These are phyloP conservation scores for Carallia brachiata DNA, from an alignment of 345 rosid species.

Conservation along the genomic window DNA sequence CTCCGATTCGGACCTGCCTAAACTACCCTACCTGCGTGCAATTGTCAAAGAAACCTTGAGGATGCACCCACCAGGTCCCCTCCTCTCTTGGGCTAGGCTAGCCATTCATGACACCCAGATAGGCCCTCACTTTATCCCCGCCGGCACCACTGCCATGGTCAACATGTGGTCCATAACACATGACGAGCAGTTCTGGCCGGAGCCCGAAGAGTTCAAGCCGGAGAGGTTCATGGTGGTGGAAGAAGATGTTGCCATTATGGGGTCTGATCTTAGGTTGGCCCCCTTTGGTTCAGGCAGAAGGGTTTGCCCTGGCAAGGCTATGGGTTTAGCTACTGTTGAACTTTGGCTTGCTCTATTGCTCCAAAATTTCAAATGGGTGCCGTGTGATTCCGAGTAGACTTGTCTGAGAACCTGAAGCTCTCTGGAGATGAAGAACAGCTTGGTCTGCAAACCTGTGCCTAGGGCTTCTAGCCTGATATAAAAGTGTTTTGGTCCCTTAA, in stretches of 20 bases:
- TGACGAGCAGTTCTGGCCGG: slow-evolving; percentile 49
- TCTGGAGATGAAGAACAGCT: slow-evolving; percentile 56
- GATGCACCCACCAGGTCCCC: slow-evolving; percentile 82
- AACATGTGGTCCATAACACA: slow-evolving; percentile 90
- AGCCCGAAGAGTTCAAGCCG: slow-evolving; percentile 52
- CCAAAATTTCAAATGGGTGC: slow-evolving; percentile 46
- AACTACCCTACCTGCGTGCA: slow-evolving; percentile 58
- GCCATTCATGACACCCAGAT: slow-evolving; percentile 68
- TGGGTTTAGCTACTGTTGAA: slow-evolving; percentile 57
- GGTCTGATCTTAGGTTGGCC: slow-evolving; percentile 60
- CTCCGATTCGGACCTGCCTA: slow-evolving; percentile 53
- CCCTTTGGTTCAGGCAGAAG: slow-evolving; percentile 66
- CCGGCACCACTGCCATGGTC: slow-evolving; percentile 84
- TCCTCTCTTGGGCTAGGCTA: slow-evolving; percentile 83
- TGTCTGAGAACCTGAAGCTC: slow-evolving; percentile 55
- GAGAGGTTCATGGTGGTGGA: slow-evolving; percentile 44
- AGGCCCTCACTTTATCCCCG: slow-evolving; percentile 55
- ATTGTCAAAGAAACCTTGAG: slow-evolving; percentile 75
- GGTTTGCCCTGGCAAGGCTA: slow-evolving; percentile 64
- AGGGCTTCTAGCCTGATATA: slow-evolving; percentile 15
- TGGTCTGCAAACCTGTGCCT: slow-evolving; percentile 53
- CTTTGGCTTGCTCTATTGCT: slow-evolving; percentile 61
- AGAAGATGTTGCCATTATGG: slow-evolving; percentile 47
- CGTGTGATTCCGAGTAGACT: slow-evolving; percentile 40
- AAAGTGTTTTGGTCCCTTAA: not conserved